Base-by-base conservation (phyloP, 495 filamentous ascomycete genomes). In the Penicillium coffeae region DNA sequence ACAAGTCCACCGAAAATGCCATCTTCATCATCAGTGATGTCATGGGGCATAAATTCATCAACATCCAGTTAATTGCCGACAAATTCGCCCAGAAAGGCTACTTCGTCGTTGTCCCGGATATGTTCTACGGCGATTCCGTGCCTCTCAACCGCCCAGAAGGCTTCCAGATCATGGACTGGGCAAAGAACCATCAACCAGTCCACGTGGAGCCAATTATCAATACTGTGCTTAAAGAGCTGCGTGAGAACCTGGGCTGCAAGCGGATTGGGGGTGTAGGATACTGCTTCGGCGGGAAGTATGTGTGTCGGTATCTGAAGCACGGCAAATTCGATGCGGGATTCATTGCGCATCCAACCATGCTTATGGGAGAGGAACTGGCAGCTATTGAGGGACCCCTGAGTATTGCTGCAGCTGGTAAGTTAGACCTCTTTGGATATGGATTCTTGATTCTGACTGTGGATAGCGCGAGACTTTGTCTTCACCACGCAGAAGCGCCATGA, bases 41-140 rank as follows among this genome's bases (percentile, higher is more conserved):
- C 10, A 57, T 64, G 25, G 65, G 63, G 8, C 59, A 63, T 42
- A 27, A 45, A 1, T 49, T 65, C 44, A 60, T 55, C 45, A 67
- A 67, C 34, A 53, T 45, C 13, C 66, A 64, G 42, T 52, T 67
- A 2, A 58, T 67, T 35, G 88, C 87, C 44, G 87, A 91, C 69
- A 81, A 87, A 59, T 85, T 81, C 50, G 87, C 88, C 25, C 79
- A 79, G 40, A 83, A 85, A 50, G 88, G 87, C 32, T 93, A 89
- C 63, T 76, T 86, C 15, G 82, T 83, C 35, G 60, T 88, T 12
- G 75, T 92, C 54, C 76, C 86, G 46, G 88, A 66, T 37, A 55
- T 66, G 10, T 69, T 69, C 46, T 16, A 57, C 35, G 63, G 59
- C 9, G 65, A 69, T 34, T 19, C 54, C 8, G 49, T 66, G 3